A percentile compares a stretch with the other conserved stretches of the same genome.
Conservation (phyloP, 495 filamentous ascomycete genomes). For the Corynascus novoguineensis region DNA sequence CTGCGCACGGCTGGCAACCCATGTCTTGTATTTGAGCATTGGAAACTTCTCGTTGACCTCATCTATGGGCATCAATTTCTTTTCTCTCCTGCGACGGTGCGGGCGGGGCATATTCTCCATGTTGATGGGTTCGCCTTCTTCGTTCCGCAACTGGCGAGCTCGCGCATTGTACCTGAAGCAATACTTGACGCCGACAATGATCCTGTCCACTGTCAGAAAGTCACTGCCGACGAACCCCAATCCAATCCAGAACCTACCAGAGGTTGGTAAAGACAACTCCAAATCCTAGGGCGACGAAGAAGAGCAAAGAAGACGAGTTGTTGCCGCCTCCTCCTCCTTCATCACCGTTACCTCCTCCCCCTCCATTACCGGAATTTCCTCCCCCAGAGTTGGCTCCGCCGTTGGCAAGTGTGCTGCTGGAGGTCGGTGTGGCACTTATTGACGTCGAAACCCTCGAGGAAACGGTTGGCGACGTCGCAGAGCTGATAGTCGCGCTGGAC, state of each 20-base stretch:
- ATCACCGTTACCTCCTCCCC: conserved; percentile 19
- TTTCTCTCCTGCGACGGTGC: conserved; percentile 82
- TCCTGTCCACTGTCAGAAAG: conserved; percentile 57
- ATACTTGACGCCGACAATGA: conserved; percentile 98
- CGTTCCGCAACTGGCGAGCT: conserved; percentile 71
- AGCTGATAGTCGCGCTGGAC: background rate
- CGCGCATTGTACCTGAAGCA: conserved; percentile 97
- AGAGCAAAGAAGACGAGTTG: conserved; percentile 87
- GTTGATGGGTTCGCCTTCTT: conserved; percentile 85
- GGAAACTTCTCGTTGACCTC: conserved; percentile 98
- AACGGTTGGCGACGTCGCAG: conserved; percentile 1
- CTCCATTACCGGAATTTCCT: conserved; percentile 15
- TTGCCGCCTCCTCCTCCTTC: conserved; percentile 35
- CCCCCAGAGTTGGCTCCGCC: conserved; percentile 4
- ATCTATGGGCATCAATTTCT: conserved; percentile 98
- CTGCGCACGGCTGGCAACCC: conserved; percentile 76
- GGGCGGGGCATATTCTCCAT: conserved; percentile 70
- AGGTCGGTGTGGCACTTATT: background rate
- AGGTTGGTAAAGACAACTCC: conserved; percentile 98
- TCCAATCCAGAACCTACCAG: conserved; percentile 58
- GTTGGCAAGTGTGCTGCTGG: conserved; percentile 14
- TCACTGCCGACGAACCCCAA: background rate
- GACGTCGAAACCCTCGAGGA: background rate
- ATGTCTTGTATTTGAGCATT: conserved; percentile 90
- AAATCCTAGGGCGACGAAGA: conserved; percentile 96